phyloP scores from a whole-genome alignment of 805 yeast species.

The Barnettozyma sp. region DNA sequence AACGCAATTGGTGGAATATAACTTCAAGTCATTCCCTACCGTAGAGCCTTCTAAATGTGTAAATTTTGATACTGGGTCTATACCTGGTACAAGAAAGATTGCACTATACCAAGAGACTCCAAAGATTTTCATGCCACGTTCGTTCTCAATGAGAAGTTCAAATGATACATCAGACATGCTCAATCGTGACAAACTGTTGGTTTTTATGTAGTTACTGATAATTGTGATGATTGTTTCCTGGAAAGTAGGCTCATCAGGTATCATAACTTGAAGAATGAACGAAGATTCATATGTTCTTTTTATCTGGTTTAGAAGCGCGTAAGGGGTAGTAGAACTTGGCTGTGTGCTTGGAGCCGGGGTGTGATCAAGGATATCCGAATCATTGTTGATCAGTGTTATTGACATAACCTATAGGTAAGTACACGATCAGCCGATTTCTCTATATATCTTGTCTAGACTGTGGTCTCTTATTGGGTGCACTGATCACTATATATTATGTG shows the following conservation, averaged over 20 bases:
- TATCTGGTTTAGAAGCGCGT: not conserved
- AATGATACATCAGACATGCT: conserved; percentile 11
- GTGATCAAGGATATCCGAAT: not conserved
- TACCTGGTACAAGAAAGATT: conserved; percentile 32
- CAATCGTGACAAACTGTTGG: not conserved
- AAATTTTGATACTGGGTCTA: conserved; percentile 38
- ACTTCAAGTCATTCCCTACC: conserved; percentile 4
- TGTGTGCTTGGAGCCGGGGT: too few species aligned
- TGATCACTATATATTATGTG: too few species aligned
- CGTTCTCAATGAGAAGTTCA: conserved; percentile 46
- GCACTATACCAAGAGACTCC: conserved; percentile 47
- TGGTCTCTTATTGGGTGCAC: too few species aligned
- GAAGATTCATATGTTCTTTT: not conserved
- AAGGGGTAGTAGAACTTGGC: not conserved
- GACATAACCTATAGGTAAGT: too few species aligned
- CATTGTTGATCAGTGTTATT: conserved; percentile 2
- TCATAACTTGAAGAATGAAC: not conserved
- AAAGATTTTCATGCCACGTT: conserved; percentile 45
- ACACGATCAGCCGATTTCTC: too few species aligned
- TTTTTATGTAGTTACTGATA: not conserved
- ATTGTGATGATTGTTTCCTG: conserved; percentile 1
- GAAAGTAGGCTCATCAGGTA: conserved; percentile 4
- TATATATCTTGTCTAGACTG: too few species aligned
- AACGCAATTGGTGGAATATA: conserved; percentile 5
- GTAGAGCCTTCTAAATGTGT: conserved; percentile 13